phyloP scores from a whole-genome alignment of 768 basidiomycete species.

The Amylocystis lapponica region DNA sequence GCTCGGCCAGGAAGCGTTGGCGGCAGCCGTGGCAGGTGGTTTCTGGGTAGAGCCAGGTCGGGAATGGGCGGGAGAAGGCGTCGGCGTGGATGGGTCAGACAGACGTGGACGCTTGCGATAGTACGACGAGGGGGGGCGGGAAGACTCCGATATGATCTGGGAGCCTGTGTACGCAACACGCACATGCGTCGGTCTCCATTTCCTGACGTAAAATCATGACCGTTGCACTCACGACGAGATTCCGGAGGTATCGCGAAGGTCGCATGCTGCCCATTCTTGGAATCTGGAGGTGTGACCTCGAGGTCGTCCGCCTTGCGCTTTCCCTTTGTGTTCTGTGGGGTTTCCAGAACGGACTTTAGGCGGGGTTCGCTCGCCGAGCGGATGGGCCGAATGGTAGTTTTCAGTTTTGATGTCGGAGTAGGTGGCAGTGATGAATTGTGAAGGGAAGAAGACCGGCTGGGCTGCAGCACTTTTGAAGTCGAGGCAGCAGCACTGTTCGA shows the following conservation, averaged over 20 bases:
- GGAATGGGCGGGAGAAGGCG: conserved; percentile 27
- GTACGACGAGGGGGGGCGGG: conserved; percentile 67
- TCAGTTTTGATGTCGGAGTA: background rate
- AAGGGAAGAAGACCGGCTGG: conserved; percentile 14
- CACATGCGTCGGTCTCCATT: conserved; percentile 6
- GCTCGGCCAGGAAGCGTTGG: conserved; percentile 21
- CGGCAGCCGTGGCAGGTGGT: background rate
- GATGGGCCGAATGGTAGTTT: conserved; percentile 9
- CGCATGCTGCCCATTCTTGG: conserved; percentile 42
- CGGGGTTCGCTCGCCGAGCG: conserved; percentile 22
- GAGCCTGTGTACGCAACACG: conserved; percentile 21
- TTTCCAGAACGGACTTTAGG: conserved; percentile 18
- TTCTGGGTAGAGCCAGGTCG: conserved; percentile 33
- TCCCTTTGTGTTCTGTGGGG: conserved; percentile 34
- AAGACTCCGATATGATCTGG: conserved; percentile 29
- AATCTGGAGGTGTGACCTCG: conserved; percentile 65
- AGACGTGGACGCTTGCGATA: conserved; percentile 66
- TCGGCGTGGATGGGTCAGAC: conserved; percentile 35
- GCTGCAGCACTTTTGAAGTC: conserved; percentile 14
- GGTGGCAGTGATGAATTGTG: conserved; percentile 5
- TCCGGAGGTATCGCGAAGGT: conserved; percentile 57
- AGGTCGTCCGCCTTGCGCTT: conserved; percentile 74
- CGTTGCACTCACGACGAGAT: conserved; percentile 46
- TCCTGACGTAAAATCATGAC: background rate
- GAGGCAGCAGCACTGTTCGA: conserved; percentile 15